phyloP scores from a whole-genome alignment of 192 early-diverging fungal genomes.

The Coemansia sp. region DNA sequence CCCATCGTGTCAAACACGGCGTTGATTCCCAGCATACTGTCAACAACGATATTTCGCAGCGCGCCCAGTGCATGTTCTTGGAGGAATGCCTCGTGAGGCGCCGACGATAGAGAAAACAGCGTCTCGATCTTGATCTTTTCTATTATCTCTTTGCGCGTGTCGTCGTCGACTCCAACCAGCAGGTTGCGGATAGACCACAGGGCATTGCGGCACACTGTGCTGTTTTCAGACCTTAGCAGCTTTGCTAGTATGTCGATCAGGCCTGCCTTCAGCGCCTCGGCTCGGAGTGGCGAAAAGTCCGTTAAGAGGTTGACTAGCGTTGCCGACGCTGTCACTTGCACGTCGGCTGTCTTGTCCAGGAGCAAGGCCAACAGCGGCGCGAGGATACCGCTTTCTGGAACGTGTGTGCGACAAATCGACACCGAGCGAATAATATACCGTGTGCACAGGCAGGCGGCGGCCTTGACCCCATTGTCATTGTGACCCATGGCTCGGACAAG shows the following conservation, averaged over 20 bases:
- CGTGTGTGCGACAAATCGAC: slow-evolving; percentile 57
- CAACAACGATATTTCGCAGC: slow-evolving; percentile 41
- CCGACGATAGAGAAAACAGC: slow-evolving; percentile 22
- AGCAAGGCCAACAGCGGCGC: slow-evolving; percentile 40
- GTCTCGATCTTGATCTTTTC: slow-evolving; percentile 30
- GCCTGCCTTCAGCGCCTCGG: slow-evolving; percentile 46
- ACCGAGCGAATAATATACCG: slow-evolving; percentile 55
- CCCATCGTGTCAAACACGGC: slow-evolving; percentile 34
- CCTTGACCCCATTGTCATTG: slow-evolving; percentile 32
- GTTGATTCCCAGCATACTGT: slow-evolving; percentile 29
- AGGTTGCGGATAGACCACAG: slow-evolving; percentile 53
- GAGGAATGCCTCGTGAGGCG: slow-evolving; percentile 21
- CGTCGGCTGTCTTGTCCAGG: slow-evolving; percentile 18
- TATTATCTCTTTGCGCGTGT: slow-evolving; percentile 32
- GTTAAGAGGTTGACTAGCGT: slow-evolving; percentile 50
- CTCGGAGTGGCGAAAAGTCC: slow-evolving; percentile 46
- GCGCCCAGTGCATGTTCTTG: slow-evolving; percentile 48
- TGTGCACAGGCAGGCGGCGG: slow-evolving; percentile 52
- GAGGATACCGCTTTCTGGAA: slow-evolving; percentile 48
- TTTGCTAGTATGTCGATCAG: slow-evolving; percentile 31
- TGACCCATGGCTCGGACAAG: slow-evolving; percentile 47
- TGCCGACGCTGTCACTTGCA: slow-evolving; percentile 46
- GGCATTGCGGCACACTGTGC: slow-evolving; percentile 40
- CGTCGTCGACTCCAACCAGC: slow-evolving; percentile 40
- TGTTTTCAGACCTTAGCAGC: slow-evolving; percentile 23